Evolutionary conservation across 2,329 filamentous ascomycete genomes (phyloP).

Genomic region (Pseudogymnoascus sp.): DNA sequence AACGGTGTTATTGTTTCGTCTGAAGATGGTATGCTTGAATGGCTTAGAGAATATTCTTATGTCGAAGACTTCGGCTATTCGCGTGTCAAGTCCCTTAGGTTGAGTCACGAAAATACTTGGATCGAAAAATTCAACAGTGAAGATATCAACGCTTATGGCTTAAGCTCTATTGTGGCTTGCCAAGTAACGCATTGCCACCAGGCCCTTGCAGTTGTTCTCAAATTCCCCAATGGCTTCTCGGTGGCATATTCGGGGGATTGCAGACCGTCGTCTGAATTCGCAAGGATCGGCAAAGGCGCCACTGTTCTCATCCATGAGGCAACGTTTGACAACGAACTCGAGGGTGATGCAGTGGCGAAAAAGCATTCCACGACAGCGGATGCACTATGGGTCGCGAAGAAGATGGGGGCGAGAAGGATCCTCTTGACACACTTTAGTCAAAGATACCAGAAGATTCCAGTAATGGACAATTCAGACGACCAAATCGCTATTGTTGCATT

Average conservation of each 20-base stretch:
- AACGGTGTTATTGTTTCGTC: conserved; percentile 58
- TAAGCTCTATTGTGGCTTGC: conserved; percentile 60
- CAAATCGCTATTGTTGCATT: conserved; percentile 67
- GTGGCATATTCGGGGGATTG: conserved; percentile 94
- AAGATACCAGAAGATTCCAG: conserved; percentile 55
- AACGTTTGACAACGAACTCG: conserved; percentile 84
- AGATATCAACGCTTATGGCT: conserved; percentile 47
- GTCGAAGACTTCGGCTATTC: conserved; percentile 71
- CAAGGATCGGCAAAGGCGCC: conserved; percentile 60
- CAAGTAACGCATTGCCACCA: conserved; percentile 72
- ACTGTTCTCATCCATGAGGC: conserved; percentile 92
- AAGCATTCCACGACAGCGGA: conserved; percentile 85
- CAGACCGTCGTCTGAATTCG: conserved; percentile 66
- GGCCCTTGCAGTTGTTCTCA: conserved; percentile 69
- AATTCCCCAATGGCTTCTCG: conserved; percentile 74
- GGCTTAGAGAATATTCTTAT: conserved; percentile 70
- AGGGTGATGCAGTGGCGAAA: conserved; percentile 73
- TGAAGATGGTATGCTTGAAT: conserved; percentile 62
- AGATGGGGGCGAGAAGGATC: conserved; percentile 73
- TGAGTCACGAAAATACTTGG: conserved; percentile 19
- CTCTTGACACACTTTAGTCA: conserved; percentile 94
- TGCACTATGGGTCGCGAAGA: conserved; percentile 67
- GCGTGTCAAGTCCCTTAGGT: conserved; percentile 27
- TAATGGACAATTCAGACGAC: conserved; percentile 37
- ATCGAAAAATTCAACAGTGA: conserved; percentile 31